These are phyloP conservation scores for Pezicula neosporulosa DNA, from an alignment of 2,329 filamentous ascomycete genomes.

Conservation along the genomic window DNA sequence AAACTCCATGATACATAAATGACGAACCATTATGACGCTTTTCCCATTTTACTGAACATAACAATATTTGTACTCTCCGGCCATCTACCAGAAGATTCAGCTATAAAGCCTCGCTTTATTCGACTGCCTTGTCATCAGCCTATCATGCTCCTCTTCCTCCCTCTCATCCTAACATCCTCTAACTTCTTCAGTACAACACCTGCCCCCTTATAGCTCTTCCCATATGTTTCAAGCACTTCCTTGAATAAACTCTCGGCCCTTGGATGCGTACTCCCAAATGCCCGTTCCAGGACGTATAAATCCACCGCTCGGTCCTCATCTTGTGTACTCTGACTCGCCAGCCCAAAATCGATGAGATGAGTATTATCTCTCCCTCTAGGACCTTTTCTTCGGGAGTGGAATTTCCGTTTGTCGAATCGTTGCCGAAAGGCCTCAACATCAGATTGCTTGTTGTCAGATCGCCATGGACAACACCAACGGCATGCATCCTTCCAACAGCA, in stretches of 20 bases:
- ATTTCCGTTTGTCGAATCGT: conserved; percentile 11
- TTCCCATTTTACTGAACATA: too few species aligned
- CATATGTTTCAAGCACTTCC: conserved; percentile 73
- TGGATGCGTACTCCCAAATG: conserved; percentile 93
- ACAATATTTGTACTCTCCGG: too few species aligned
- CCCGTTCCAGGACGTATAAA: conserved; percentile 90
- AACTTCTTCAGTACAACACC: conserved; percentile 72
- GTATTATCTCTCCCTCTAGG: conserved; percentile 71
- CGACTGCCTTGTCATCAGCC: conserved; percentile 47
- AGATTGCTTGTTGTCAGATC: conserved; percentile 97
- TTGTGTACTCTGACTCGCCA: conserved; percentile 74
- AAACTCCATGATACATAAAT: too few species aligned
- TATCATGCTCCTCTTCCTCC: conserved; percentile 95
- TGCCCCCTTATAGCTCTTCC: conserved; percentile 70
- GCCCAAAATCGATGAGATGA: conserved; percentile 96
- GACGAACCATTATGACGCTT: too few species aligned
- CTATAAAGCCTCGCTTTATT: too few species aligned
- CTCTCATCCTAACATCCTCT: conserved; percentile 90
- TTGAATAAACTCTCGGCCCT: conserved; percentile 73
- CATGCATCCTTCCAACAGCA: conserved; percentile 74
- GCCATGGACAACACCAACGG: conserved; percentile 84
- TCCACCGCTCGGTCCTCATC: conserved; percentile 96
- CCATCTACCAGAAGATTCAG: too few species aligned
- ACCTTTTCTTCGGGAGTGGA: conserved; percentile 18
- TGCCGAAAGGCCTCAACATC: conserved; percentile 58